Evolutionary conservation across 169 alveolate species (phyloP).

Genomic region (Cryptosporidium felis): DNA sequence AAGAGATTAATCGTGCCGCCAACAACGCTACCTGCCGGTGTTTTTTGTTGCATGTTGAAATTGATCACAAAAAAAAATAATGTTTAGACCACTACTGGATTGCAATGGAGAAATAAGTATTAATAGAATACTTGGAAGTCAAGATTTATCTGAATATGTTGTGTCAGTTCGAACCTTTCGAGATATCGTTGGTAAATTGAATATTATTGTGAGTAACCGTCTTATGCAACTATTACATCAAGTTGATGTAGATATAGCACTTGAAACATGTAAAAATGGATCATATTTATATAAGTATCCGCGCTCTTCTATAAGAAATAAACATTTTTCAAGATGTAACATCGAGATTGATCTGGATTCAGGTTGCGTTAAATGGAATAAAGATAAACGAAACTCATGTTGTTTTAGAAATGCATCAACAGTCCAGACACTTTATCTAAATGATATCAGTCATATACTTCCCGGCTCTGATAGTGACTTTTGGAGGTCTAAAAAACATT

Average conservation of each 20-base stretch:
- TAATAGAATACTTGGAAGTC: constrained; percentile 51
- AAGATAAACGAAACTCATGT: background rate
- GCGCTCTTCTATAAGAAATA: background rate
- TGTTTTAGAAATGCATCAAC: background rate
- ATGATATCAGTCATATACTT: constrained; percentile 63
- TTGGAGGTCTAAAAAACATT: constrained; percentile 35
- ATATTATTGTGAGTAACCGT: constrained; percentile 47
- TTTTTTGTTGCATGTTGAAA: constrained; percentile 12
- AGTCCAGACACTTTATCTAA: constrained; percentile 26
- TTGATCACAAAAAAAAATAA: background rate
- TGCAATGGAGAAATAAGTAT: constrained; percentile 37
- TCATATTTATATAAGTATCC: constrained; percentile 48
- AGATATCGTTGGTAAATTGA: constrained; percentile 40
- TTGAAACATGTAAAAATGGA: constrained; percentile 60
- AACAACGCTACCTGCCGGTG: constrained; percentile 65
- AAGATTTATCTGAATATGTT: constrained; percentile 67
- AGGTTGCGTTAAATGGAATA: constrained; percentile 51
- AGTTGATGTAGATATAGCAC: constrained; percentile 65
- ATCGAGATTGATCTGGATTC: constrained; percentile 60
- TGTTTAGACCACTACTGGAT: constrained; percentile 35
- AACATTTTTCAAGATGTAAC: constrained; percentile 32
- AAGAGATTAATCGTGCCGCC: constrained; percentile 4
- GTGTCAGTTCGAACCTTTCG: constrained; percentile 17
- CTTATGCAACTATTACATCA: constrained; percentile 18
- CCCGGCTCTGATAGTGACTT: constrained; percentile 73